Evolutionary conservation across 371 early-diverging fungal species (phyloP).

Genomic region (Chytridium lagenaria): DNA sequence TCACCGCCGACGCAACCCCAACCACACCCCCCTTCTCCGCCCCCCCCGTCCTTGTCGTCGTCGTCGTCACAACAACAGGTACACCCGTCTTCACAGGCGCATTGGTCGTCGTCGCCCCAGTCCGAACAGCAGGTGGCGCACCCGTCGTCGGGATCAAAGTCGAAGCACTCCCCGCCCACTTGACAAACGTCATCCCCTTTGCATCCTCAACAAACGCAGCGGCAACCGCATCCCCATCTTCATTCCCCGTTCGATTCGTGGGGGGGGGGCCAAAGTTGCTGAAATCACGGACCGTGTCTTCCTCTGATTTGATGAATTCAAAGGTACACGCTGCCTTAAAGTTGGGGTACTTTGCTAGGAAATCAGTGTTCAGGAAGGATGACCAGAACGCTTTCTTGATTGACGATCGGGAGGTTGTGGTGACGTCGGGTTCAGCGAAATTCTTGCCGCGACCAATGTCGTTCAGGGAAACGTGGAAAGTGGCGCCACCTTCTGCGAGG

Average conservation of each 20-base stretch:
- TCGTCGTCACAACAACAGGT: too few species aligned
- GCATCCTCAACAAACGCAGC: constrained; percentile 4
- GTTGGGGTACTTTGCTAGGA: constrained; percentile 37
- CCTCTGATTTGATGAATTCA: constrained; percentile 45
- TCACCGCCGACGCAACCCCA: too few species aligned
- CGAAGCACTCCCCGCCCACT: not conserved
- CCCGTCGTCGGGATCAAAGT: not conserved
- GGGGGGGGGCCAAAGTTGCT: constrained; percentile 39
- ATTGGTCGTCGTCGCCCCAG: not conserved
- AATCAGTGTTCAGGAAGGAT: constrained; percentile 35
- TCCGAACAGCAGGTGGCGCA: not conserved
- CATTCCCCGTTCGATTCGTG: not conserved
- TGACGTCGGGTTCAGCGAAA: not conserved
- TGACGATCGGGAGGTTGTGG: not conserved
- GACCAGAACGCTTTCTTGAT: constrained; percentile 47
- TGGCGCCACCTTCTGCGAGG: constrained; percentile 51
- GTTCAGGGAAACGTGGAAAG: constrained; percentile 27
- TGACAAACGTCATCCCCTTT: not conserved
- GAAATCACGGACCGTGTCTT: constrained; percentile 44
- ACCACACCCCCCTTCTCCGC: too few species aligned
- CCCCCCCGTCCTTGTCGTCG: too few species aligned
- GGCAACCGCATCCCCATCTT: not conserved
- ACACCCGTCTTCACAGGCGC: too few species aligned
- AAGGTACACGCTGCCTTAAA: constrained; percentile 39
- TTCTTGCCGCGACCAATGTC: not conserved